phyloP scores from a whole-genome alignment of 345 rosid species.

The Toxicodendron radicans region DNA sequence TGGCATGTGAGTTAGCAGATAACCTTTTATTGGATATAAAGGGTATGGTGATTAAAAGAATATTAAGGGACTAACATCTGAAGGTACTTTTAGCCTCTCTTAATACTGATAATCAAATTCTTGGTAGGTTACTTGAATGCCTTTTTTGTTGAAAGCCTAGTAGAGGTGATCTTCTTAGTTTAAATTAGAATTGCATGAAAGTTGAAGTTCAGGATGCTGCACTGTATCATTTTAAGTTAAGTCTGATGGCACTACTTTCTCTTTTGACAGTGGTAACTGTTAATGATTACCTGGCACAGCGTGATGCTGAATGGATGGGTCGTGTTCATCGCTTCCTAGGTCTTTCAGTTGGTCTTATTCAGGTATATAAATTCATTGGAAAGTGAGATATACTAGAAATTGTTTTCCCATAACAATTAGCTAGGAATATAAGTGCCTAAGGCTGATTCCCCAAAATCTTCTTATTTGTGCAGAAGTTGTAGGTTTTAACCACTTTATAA shows the following conservation, averaged over 20 bases:
- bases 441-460: neutral
- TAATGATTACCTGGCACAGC: slow-evolving; percentile 93
- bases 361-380: slow-evolving; percentile 43
- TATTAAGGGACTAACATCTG: neutral
- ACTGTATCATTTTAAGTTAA: neutral
- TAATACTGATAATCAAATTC: neutral
- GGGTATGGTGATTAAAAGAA: neutral
- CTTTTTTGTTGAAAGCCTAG: neutral
- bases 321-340: slow-evolving; percentile 92
- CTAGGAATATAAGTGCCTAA: neutral
- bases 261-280: slow-evolving; percentile 84
- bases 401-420: neutral
- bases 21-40: neutral
- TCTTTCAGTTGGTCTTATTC: slow-evolving; percentile 94
- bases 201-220: neutral
- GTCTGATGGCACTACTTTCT: slow-evolving; percentile 23
- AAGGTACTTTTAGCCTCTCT: neutral
- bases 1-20: neutral
- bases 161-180: neutral
- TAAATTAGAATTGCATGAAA: neutral
- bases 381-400: neutral
- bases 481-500: neutral
- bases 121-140: neutral
- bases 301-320: slow-evolving; percentile 99
- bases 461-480: slow-evolving; percentile 11